Conservation (phyloP, 2,329 filamentous ascomycete genomes). For the Xylariaceae sp. region DNA sequence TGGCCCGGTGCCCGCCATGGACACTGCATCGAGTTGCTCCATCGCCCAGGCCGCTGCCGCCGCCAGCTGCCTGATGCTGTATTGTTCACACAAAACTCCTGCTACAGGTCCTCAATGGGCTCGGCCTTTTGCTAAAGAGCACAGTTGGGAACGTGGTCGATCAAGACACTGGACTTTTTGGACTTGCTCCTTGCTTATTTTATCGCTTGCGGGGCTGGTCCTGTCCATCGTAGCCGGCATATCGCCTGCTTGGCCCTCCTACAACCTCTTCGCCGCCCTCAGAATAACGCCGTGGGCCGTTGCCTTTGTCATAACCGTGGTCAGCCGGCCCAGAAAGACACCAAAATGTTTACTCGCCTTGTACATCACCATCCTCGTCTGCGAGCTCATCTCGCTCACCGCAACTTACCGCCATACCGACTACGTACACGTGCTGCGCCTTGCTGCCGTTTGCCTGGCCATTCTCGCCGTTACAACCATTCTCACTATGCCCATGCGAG, state of each 20-base stretch:
- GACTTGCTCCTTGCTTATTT: slow-evolving; percentile 27
- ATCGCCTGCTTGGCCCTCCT: slow-evolving; percentile 17
- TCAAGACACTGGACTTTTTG: slow-evolving; percentile 31
- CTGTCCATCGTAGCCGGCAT: slow-evolving; percentile 25
- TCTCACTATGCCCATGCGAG: slow-evolving; percentile 62
- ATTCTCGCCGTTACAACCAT: slow-evolving; percentile 44
- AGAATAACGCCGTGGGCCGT: slow-evolving; percentile 33
- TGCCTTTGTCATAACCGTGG: slow-evolving; percentile 27
- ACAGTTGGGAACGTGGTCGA: slow-evolving; percentile 9
- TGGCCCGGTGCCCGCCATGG: slow-evolving; percentile 10
- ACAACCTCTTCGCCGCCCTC: slow-evolving; percentile 21
- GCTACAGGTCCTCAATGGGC: slow-evolving; percentile 32
- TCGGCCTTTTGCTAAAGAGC: slow-evolving; percentile 36
- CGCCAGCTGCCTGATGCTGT: slow-evolving; percentile 23
- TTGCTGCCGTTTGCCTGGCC: slow-evolving; percentile 31
- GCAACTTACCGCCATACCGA: slow-evolving; percentile 23
- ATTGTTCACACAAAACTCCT: slow-evolving; percentile 16
- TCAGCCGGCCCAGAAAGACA: slow-evolving; percentile 33
- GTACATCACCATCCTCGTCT: slow-evolving; percentile 28
- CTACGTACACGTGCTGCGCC: slow-evolving; percentile 24
- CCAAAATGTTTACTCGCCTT: slow-evolving; percentile 33
- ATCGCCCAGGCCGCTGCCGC: slow-evolving; percentile 25
- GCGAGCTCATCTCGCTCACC: slow-evolving; percentile 20
- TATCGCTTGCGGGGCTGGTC: slow-evolving; percentile 28
- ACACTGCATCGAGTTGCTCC: slow-evolving; percentile 12